Conservation (phyloP, 1,139 yeast genomes). For the Petasospora rhodanensis region DNA sequence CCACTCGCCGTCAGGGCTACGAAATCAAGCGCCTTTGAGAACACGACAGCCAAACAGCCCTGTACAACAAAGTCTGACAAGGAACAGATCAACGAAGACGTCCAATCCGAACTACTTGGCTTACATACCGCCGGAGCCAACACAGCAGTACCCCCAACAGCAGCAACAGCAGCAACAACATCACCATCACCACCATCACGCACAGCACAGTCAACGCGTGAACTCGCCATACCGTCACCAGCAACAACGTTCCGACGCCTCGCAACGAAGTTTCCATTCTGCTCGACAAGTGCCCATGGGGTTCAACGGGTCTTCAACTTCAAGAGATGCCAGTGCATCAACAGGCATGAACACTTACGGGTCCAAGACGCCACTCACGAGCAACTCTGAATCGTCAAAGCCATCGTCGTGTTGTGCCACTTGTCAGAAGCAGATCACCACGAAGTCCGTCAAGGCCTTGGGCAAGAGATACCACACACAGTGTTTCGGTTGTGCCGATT, state of each 20-base stretch:
- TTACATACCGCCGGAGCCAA: constrained; percentile 23
- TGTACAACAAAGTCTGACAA: neutral
- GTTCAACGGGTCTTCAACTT: constrained; percentile 2
- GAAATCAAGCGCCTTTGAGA: neutral
- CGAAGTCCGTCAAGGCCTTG: constrained; percentile 83
- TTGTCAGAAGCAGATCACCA: constrained; percentile 65
- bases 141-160: constrained; percentile 1
- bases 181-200: constrained; percentile 1
- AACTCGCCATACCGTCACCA: constrained; percentile 6
- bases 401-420: constrained; percentile 44
- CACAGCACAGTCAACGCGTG: constrained; percentile 1
- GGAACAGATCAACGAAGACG: constrained; percentile 12
- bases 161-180: constrained; percentile 4
- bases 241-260: constrained; percentile 8
- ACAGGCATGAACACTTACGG: neutral
- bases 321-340: constrained; percentile 3
- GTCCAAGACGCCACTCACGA: too few species aligned
- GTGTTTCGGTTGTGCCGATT: constrained; percentile 82
- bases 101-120: constrained; percentile 17
- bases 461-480: constrained; percentile 77
- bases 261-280: constrained; percentile 10
- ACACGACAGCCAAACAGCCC: constrained; percentile 1
- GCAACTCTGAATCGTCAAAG: constrained; percentile 13
- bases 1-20: neutral
- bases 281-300: constrained; percentile 5